Base-by-base conservation (phyloP, 208 protist species). In the Leishmania turanica region DNA sequence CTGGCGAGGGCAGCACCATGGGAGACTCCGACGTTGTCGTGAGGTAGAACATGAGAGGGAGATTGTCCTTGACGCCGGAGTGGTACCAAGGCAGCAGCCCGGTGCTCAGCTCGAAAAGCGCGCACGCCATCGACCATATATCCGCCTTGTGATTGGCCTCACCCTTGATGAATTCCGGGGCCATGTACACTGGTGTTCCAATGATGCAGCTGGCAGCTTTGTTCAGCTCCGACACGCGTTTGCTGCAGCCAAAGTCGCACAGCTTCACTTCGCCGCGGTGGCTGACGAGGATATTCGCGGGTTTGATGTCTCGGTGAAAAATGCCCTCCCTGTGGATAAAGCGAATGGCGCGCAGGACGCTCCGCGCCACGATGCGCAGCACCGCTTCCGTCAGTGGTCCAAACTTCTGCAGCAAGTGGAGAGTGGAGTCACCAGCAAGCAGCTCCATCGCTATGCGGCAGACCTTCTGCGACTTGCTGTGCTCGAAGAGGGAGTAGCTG, bases 221-320 rank as follows among this genome's bases (percentile, higher is more conserved):
- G 83, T 85, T 95, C 45, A 96, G 86, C 81, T 98, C 93, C 60
- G 89, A 90, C 17, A 98, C 86, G n/a, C 93, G 91, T 82, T 97
- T 98, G 80, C 92, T 94, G 79, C 93, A 97, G 37, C 96, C 96
- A 86, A 98, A 98, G 78, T 98, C 96, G 78, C 94, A 96, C 64
- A 98, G 80, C 82, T 98, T 98, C 21, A 98, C 94, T 72, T 93
- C 87, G 24, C 94, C 96, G 65, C 86, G 76, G 75, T 95, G 88
- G 70, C 90, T 95, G 11, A 98, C 90, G 19, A 98, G 88, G 77
- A 98, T 95, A 78, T 98, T 98, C 7, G 95, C 96, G 4, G 93
- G 92, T 77, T 98, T 98, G 85, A 98, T 97, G 83, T 98, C 96
- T 60, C 93, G 89, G 81, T 98, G 96, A 53, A 96, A 95, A 71